A percentile compares a stretch with the other conserved stretches of the same genome.
Conservation (phyloP, 2,329 filamentous ascomycete species). For the Davidsoniella eucalypti region DNA sequence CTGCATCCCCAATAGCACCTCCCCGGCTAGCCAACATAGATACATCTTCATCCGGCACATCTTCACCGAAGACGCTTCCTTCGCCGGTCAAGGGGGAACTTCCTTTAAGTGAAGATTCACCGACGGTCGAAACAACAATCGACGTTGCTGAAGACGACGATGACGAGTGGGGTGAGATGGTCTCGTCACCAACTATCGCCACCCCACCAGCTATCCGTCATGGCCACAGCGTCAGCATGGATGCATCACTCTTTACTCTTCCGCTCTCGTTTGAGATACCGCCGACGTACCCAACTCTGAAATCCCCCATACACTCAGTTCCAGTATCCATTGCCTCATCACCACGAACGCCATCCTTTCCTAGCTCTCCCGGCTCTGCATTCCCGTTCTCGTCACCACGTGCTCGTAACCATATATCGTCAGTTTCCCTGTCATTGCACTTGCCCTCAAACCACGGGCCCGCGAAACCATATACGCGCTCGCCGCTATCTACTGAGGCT, state of each 20-base stretch:
- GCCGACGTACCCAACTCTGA: conserved; percentile 2
- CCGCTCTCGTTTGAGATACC: conserved; percentile 4
- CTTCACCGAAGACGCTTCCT: background rate
- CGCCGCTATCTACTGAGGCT: conserved; percentile 7
- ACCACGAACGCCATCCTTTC: conserved; percentile 4
- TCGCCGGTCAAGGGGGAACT: background rate
- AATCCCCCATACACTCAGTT: conserved; percentile 10
- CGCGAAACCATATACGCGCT: conserved; percentile 8
- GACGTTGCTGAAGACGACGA: conserved; percentile 23
- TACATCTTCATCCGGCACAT: too few relatives aligned
- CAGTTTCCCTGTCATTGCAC: conserved; percentile 2
- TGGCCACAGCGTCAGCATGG: background rate
- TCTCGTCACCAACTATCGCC: conserved; percentile 16
- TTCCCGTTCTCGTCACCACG: background rate
- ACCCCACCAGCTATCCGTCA: background rate
- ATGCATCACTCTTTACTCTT: background rate
- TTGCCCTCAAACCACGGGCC: background rate
- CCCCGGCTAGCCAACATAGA: background rate
- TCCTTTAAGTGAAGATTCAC: background rate
- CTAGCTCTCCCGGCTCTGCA: background rate
- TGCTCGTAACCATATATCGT: background rate
- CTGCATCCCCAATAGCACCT: background rate
- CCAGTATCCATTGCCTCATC: conserved; percentile 8
- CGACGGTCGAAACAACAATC: background rate
- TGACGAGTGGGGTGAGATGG: conserved; percentile 46